Conservation (phyloP, 2,329 filamentous ascomycete species). For the Colletotrichum horii region DNA sequence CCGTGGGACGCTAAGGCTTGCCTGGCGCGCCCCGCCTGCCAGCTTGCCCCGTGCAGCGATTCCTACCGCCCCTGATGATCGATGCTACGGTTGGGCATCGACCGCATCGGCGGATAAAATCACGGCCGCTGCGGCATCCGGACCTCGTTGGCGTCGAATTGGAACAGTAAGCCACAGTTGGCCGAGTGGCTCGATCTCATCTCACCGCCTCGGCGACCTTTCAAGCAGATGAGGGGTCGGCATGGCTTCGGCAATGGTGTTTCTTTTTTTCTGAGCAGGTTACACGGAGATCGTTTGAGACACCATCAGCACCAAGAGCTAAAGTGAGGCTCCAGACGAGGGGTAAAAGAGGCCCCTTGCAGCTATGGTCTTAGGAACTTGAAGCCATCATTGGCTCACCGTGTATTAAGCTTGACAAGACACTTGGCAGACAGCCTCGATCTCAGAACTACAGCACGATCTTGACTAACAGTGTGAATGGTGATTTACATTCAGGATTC, state of each 20-base stretch:
- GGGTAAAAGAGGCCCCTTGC: background rate
- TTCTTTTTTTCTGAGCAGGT: background rate
- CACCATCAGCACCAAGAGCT: background rate
- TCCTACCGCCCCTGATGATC: slow-evolving; percentile 20
- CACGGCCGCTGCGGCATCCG: background rate
- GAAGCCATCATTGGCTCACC: background rate
- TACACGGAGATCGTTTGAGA: background rate
- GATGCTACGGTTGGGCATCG: slow-evolving; percentile 19
- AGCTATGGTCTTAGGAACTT: background rate
- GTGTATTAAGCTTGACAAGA: background rate
- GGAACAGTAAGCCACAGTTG: background rate
- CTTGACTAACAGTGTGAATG: background rate
- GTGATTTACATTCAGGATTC: background rate
- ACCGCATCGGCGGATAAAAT: slow-evolving; percentile 12
- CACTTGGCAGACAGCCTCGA: background rate
- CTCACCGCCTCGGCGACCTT: background rate
- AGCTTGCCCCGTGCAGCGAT: slow-evolving; percentile 9
- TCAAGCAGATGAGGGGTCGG: slow-evolving; percentile 3
- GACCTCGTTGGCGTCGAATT: background rate
- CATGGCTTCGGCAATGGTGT: background rate
- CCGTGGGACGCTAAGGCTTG: slow-evolving; percentile 14
- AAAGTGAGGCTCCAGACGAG: background rate
- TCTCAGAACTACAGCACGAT: background rate
- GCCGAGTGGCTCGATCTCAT: background rate
- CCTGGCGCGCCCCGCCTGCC: slow-evolving; percentile 14